A percentile compares a stretch with the other conserved stretches of the same genome.
phyloP scores from a whole-genome alignment of 371 early-diverging fungal genomes.

The Syncephalastrum monosporum region DNA sequence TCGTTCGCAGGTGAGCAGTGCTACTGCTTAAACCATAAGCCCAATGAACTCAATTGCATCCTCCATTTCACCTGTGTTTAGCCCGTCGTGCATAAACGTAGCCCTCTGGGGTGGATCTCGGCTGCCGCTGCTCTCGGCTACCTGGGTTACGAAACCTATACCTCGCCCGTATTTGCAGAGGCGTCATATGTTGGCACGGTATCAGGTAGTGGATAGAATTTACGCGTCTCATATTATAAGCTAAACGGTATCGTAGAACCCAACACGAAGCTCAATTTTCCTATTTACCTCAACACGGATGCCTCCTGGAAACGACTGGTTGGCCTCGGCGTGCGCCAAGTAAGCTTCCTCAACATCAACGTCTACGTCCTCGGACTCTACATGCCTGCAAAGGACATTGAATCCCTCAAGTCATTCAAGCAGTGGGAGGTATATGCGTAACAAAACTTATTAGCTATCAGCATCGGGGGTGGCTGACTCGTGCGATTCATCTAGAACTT shows the following conservation, averaged over 20 bases:
- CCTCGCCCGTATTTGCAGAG: constrained; percentile 19
- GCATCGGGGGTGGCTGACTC: background rate
- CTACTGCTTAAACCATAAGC: no score
- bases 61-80: no score
- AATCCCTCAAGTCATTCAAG: constrained; percentile 16
- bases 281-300: constrained; percentile 30
- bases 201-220: constrained; percentile 21
- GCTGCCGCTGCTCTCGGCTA: background rate
- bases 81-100: background rate
- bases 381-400: constrained; percentile 47
- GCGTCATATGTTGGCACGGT: constrained; percentile 33
- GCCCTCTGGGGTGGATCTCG: constrained; percentile 1
- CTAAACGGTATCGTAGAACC: constrained; percentile 25
- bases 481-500: constrained; percentile 22
- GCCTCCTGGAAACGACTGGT: constrained; percentile 49
- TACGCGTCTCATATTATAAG: constrained; percentile 2
- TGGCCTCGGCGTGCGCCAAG: constrained; percentile 69
- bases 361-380: constrained; percentile 71
- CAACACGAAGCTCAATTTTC: constrained; percentile 32
- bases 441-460: background rate
- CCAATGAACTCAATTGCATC: no score
- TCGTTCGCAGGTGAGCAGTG: no score
- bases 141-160: constrained; percentile 3
- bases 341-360: constrained; percentile 65
- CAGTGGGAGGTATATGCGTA: constrained; percentile 38